Conservation (phyloP, 805 yeast species). For the Ogataea naganishii region DNA sequence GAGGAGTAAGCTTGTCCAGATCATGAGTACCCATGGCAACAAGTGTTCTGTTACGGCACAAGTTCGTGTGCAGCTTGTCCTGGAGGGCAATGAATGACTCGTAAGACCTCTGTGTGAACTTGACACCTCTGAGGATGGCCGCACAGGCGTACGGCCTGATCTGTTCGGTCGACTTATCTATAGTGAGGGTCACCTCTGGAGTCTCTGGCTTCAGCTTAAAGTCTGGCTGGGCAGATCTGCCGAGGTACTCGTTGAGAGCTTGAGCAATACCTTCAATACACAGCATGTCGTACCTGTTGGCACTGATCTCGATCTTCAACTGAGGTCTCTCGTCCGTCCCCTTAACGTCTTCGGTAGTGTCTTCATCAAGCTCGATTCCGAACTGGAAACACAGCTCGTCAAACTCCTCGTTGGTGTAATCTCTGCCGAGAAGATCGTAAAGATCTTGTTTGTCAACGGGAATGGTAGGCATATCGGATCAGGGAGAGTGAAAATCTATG, state of each 20-base stretch:
- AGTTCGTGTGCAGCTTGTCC: constrained; percentile 89
- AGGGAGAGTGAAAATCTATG: too few species aligned
- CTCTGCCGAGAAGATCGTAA: constrained; percentile 63
- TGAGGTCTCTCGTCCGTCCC: constrained; percentile 89
- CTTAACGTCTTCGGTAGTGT: constrained; percentile 71
- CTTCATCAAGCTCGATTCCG: constrained; percentile 97
- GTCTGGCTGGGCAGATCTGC: constrained; percentile 54
- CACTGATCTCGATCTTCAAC: constrained; percentile 93
- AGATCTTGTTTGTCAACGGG: constrained; percentile 92
- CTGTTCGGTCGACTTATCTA: constrained; percentile 63
- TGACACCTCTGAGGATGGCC: constrained; percentile 82
- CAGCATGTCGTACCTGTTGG: constrained; percentile 96
- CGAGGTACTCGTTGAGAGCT: constrained; percentile 85
- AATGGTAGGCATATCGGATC: constrained; percentile 79
- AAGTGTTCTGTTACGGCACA: constrained; percentile 94
- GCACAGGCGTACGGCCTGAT: constrained; percentile 92
- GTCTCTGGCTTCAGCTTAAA: constrained; percentile 54
- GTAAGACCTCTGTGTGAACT: constrained; percentile 76
- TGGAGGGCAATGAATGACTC: constrained; percentile 93
- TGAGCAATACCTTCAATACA: constrained; percentile 98
- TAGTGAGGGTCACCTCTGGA: constrained; percentile 57
- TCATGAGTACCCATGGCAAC: constrained; percentile 99
- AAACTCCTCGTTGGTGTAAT: constrained; percentile 78
- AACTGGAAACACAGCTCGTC: constrained; percentile 97
- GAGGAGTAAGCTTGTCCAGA: constrained; percentile 66